Evolutionary conservation across 805 yeast species (phyloP).

Genomic region (Saccharomyces jurei): DNA sequence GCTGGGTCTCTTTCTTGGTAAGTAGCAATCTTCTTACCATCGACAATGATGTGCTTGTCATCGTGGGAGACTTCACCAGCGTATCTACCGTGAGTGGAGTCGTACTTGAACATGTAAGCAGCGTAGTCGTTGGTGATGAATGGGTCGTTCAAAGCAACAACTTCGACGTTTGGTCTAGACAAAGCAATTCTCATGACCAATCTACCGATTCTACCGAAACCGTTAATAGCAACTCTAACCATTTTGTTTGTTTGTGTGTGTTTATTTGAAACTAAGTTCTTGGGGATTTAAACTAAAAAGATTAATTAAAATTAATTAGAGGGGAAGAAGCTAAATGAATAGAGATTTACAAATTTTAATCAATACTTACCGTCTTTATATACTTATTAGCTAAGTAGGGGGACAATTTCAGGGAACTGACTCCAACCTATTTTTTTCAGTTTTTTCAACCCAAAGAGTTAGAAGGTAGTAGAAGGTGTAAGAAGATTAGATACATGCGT

Average conservation of each 20-base stretch:
- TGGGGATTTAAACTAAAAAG: background rate
- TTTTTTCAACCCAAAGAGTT: background rate
- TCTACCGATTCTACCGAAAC: slow-evolving; percentile 70
- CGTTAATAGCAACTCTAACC: slow-evolving; percentile 54
- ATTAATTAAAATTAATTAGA: background rate
- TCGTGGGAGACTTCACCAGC: slow-evolving; percentile 49
- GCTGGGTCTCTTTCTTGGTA: slow-evolving; percentile 64
- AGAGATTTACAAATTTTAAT: background rate
- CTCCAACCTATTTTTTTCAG: background rate
- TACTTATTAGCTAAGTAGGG: background rate
- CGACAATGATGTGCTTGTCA: slow-evolving; percentile 44
- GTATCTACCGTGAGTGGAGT: slow-evolving; percentile 62
- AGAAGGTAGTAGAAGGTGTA: background rate
- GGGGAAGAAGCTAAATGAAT: background rate
- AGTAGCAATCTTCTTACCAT: slow-evolving; percentile 43
- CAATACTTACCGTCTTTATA: background rate
- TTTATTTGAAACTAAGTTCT: background rate
- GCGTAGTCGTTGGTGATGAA: slow-evolving; percentile 63
- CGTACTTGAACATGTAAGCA: slow-evolving; percentile 69
- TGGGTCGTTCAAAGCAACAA: slow-evolving; percentile 64
- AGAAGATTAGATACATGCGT: background rate
- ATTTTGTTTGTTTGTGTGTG: slow-evolving; percentile 11
- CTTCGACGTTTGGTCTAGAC: slow-evolving; percentile 43
- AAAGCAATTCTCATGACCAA: slow-evolving; percentile 57
- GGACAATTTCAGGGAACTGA: background rate